These are phyloP conservation scores for Gaillardinia entomophila DNA, from an alignment of 805 yeast species.

Conservation along the genomic window DNA sequence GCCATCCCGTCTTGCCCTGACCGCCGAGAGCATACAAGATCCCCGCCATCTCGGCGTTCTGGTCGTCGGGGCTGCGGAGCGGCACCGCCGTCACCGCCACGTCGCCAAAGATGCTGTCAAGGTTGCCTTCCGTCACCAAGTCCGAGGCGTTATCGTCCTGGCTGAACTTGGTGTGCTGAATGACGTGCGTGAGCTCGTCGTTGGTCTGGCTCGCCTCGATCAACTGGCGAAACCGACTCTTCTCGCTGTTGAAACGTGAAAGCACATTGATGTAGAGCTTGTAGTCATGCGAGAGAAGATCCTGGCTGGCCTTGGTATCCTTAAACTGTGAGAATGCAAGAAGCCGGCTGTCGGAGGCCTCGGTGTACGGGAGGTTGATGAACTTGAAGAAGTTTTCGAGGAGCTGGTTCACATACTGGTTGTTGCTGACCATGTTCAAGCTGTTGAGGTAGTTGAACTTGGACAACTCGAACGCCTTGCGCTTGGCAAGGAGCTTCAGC, in stretches of 20 bases:
- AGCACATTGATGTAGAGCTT: slow-evolving; percentile 27
- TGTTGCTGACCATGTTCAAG: slow-evolving; percentile 29
- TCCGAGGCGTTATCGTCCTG: background rate
- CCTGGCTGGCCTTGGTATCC: slow-evolving; percentile 11
- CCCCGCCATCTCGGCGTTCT: slow-evolving; percentile 36
- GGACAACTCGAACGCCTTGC: slow-evolving; percentile 35
- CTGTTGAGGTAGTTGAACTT: slow-evolving; percentile 43
- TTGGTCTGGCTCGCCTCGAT: slow-evolving; percentile 35
- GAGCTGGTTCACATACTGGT: slow-evolving; percentile 34
- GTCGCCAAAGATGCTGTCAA: slow-evolving; percentile 21
- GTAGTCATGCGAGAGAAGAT: slow-evolving; percentile 15
- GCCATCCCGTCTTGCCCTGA: slow-evolving; percentile 70
- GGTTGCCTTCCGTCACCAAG: slow-evolving; percentile 17
- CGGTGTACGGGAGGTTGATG: slow-evolving; percentile 13
- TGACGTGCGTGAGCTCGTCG: slow-evolving; percentile 31
- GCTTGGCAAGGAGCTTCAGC: slow-evolving; percentile 28
- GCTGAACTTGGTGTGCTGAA: slow-evolving; percentile 21
- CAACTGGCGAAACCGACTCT: slow-evolving; percentile 33
- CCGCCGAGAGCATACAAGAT: slow-evolving; percentile 55
- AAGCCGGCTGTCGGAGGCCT: slow-evolving; percentile 5
- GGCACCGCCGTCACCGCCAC: background rate
- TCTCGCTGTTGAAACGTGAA: slow-evolving; percentile 36
- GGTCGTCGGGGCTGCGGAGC: slow-evolving; percentile 11
- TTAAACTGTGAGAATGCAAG: slow-evolving; percentile 9
- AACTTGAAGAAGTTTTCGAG: slow-evolving; percentile 33